phyloP scores from a whole-genome alignment of 1,284 basidiomycete species.

The Macrocystidia cucumis region DNA sequence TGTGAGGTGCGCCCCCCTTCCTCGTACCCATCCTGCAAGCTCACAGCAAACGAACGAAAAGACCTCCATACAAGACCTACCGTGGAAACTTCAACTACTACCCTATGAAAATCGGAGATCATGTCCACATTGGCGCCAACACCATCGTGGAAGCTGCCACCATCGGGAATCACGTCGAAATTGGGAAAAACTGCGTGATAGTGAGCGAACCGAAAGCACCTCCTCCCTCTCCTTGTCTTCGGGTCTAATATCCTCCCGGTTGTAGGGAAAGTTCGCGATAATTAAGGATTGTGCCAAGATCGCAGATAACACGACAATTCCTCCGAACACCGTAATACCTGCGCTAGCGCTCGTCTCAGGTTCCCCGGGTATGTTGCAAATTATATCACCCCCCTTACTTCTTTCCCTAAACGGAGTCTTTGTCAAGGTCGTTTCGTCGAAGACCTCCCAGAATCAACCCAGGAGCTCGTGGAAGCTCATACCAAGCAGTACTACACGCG shows the following conservation, averaged over 20 bases:
- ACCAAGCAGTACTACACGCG: conserved; percentile 61
- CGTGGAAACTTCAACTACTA: conserved; percentile 95
- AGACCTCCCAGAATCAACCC: conserved; percentile 86
- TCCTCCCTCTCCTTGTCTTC: conserved; percentile 3
- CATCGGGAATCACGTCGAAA: conserved; percentile 91
- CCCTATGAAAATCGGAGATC: conserved; percentile 94
- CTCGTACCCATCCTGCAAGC: conserved; percentile 2
- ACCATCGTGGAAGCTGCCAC: conserved; percentile 91
- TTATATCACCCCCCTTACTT: neutral
- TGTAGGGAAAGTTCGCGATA: conserved; percentile 90
- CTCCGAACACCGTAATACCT: conserved; percentile 90
- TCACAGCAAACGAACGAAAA: conserved; percentile 16
- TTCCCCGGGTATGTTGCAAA: conserved; percentile 65
- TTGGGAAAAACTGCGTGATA: conserved; percentile 93
- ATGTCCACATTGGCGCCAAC: conserved; percentile 86
- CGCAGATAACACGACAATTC: conserved; percentile 83
- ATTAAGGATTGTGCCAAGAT: conserved; percentile 94
- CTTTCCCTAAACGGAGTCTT: conserved; percentile 2
- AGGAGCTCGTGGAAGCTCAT: conserved; percentile 71
- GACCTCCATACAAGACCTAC: conserved; percentile 86
- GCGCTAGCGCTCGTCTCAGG: conserved; percentile 84
- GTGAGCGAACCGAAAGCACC: conserved; percentile 51
- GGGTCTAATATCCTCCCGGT: conserved; percentile 1
- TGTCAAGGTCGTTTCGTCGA: conserved; percentile 66
- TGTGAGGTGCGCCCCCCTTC: conserved; percentile 52